Percentiles rank a stretch among this genome's conserved stretches.
These are phyloP conservation scores for Erodium moschatum DNA, from an alignment of 441 rosid species.

Conservation along the genomic window DNA sequence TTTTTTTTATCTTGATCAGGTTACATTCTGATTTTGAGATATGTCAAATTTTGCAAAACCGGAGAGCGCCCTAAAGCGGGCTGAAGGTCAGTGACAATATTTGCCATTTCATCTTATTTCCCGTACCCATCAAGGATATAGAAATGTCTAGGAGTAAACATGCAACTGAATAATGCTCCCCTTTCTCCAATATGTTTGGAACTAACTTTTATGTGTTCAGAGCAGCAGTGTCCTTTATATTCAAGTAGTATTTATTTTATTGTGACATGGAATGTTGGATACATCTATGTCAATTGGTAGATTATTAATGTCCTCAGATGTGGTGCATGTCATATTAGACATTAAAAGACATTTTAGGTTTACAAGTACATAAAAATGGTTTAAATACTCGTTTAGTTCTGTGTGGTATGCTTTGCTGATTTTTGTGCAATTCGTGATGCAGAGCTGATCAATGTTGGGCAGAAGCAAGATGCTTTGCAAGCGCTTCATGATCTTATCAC, in stretches of 20 bases:
- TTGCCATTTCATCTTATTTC: neutral
- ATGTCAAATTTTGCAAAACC: conserved; percentile 85
- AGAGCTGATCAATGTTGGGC: conserved; percentile 96
- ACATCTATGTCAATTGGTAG: neutral
- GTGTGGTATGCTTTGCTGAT: neutral
- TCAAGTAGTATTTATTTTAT: neutral
- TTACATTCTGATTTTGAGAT: conserved; percentile 16
- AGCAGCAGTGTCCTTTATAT: too few relatives aligned
- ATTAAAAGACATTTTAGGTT: neutral
- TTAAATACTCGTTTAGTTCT: neutral
- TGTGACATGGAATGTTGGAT: neutral
- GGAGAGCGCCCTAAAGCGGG: conserved; percentile 86
- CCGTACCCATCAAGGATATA: neutral
- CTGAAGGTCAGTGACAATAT: conserved; percentile 53
- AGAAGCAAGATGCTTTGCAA: conserved; percentile 93
- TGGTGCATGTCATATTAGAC: neutral
- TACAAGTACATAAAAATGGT: neutral
- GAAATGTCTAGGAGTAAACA: neutral
- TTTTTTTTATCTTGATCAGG: neutral
- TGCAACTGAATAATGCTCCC: neutral
- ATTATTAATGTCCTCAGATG: neutral
- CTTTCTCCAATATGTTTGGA: neutral
- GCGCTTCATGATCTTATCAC: conserved; percentile 84
- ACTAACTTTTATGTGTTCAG: neutral
- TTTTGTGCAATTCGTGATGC: conserved; percentile 21